Base-by-base conservation (phyloP, 2,329 filamentous ascomycete species). In the Diaporthe sp. region DNA sequence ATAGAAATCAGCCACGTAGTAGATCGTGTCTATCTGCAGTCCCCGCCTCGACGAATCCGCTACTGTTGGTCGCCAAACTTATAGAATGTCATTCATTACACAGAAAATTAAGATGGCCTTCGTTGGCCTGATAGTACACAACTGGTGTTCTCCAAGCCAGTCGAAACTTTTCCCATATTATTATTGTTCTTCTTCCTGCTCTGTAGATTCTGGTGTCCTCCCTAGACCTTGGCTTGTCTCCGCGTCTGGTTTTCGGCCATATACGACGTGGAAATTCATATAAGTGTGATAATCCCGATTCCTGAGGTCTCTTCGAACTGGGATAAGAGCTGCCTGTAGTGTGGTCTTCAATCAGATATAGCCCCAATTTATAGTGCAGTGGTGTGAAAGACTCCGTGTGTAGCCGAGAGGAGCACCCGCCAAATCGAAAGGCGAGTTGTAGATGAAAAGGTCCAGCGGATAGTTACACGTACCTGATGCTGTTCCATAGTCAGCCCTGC, bases 271-370 rank as follows among this genome's bases (percentile, higher is more conserved):
- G n/a, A 89, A 81, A 37, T 84, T 85, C 76, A 87, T 82, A 75
- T 89, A 90, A 0, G 87, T 84, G 77, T 90, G 89, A 15, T 88
- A 84, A 12, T 82, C 81, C 4, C 83, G 81, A 79, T 90, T 83
- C 8, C 84, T 85, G 5, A 90, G 77, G 44, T 87, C 86, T 75
- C 84, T 85, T 59, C 89, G 84, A 6, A 89, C 87, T 57, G 88
- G 83, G 44, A 90, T 85, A 19, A 90, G 82, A 4, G 84, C 84
- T 7, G 89, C 85, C 88, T 88, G 57, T 46, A 5, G 19, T 57
- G 7, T 37, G 25, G 22, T 12, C 0, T 31, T 13, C 1, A 2
- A 49, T 73, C n/a, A 73, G 58, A 46, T 44, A 34, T 46, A 10
- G 12, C 37, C 12, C 25, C 19, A 34, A 8, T 7, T 2, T 4